Conservation (phyloP, 2,329 filamentous ascomycete genomes). For the Penicillium sp. region DNA sequence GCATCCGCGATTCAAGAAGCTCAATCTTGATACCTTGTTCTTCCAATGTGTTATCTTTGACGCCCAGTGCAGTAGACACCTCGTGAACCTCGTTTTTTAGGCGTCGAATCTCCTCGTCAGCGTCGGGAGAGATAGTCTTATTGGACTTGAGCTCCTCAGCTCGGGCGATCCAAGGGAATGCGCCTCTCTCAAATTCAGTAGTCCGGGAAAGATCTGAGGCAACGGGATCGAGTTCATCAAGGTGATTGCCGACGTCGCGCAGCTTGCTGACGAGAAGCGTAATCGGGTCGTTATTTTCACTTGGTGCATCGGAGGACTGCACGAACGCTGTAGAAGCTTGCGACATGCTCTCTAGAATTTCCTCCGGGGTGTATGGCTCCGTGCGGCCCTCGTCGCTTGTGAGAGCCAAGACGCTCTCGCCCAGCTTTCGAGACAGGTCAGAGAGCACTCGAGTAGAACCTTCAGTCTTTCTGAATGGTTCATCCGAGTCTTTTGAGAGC, state of each 20-base stretch:
- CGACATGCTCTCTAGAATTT: constrained; percentile 62
- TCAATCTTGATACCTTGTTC: constrained; percentile 89
- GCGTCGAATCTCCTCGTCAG: constrained; percentile 77
- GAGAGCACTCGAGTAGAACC: constrained; percentile 63
- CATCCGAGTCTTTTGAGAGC: constrained; percentile 63
- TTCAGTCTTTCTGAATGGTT: constrained; percentile 69
- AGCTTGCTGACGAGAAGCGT: constrained; percentile 66
- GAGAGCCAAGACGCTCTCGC: constrained; percentile 62
- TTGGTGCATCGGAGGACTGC: constrained; percentile 26
- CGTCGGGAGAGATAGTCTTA: constrained; percentile 75
- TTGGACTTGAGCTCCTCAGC: constrained; percentile 78
- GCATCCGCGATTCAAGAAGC: constrained; percentile 82
- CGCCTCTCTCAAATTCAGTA: constrained; percentile 72
- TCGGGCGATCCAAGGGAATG: constrained; percentile 78
- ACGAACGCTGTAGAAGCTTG: constrained; percentile 28
- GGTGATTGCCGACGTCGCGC: constrained; percentile 59
- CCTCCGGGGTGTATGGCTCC: constrained; percentile 64
- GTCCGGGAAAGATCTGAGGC: constrained; percentile 69
- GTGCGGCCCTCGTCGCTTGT: constrained; percentile 69
- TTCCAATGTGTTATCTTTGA: constrained; percentile 77
- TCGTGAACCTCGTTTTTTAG: constrained; percentile 78
- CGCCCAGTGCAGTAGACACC: constrained; percentile 66
- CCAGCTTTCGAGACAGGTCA: constrained; percentile 64
- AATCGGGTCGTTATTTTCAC: constrained; percentile 58
- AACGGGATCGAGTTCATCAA: constrained; percentile 69